A percentile compares a stretch with the other conserved stretches of the same genome.
These are phyloP conservation scores for Phylloporus arenicola DNA, from an alignment of 768 basidiomycete genomes.

Conservation along the genomic window DNA sequence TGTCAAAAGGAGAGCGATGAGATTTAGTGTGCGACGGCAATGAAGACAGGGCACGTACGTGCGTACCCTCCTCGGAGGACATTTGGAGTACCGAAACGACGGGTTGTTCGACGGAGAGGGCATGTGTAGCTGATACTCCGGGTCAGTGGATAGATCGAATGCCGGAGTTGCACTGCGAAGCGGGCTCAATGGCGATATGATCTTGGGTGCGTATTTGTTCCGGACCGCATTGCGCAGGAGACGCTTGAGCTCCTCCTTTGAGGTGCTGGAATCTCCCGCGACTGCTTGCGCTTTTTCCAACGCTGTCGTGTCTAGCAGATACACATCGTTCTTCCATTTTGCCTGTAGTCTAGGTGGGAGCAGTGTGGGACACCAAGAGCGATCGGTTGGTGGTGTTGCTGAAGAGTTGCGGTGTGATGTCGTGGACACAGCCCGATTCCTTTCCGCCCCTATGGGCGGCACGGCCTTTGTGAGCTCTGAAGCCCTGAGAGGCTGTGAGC, in stretches of 20 bases:
- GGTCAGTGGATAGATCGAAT: constrained; percentile 13
- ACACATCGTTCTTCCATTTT: constrained; percentile 1
- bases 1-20: constrained; percentile 1
- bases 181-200: constrained; percentile 30
- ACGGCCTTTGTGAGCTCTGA: constrained; percentile 19
- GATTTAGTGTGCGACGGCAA: neutral
- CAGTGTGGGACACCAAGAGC: constrained; percentile 7
- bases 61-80: constrained; percentile 17
- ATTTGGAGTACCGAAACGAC: constrained; percentile 20
- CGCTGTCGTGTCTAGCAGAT: neutral
- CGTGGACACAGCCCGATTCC: constrained; percentile 20
- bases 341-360: constrained; percentile 3
- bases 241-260: constrained; percentile 20
- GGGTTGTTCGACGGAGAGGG: constrained; percentile 17
- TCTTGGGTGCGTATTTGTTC: constrained; percentile 25
- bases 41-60: constrained; percentile 19
- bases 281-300: neutral
- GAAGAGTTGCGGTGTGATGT: constrained; percentile 7
- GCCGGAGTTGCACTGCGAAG: constrained; percentile 19
- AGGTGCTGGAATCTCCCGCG: neutral
- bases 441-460: constrained; percentile 29
- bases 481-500: constrained; percentile 22
- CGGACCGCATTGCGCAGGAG: constrained; percentile 21
- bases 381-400: neutral
- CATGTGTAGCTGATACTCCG: constrained; percentile 15